phyloP scores from a whole-genome alignment of 768 basidiomycete species.

The Xerocomellus intermedius region DNA sequence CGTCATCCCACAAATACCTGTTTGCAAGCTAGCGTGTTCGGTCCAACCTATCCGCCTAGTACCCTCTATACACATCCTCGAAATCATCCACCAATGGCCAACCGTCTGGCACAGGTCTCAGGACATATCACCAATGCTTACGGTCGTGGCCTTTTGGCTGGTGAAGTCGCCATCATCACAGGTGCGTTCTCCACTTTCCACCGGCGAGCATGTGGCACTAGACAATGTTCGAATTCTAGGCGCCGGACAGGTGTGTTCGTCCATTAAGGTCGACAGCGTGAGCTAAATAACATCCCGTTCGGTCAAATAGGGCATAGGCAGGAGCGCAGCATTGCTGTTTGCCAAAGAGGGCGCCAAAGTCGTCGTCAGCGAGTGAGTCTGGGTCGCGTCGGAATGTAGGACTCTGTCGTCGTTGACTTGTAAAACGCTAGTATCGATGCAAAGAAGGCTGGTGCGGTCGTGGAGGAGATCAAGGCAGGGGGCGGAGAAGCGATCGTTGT shows the following conservation, averaged over 20 bases:
- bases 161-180: constrained; percentile 84
- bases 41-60: neutral
- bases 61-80: neutral
- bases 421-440: constrained; percentile 59
- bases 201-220: neutral
- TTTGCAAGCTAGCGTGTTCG: too few species aligned
- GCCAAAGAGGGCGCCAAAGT: constrained; percentile 86
- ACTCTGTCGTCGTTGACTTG: constrained; percentile 1
- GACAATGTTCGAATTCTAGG: constrained; percentile 39
- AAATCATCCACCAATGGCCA: constrained; percentile 39
- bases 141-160: constrained; percentile 59
- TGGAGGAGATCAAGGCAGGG: constrained; percentile 65
- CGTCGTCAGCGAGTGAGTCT: constrained; percentile 72
- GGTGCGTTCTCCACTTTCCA: constrained; percentile 42
- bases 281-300: neutral
- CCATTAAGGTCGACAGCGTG: too few species aligned
- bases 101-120: constrained; percentile 66
- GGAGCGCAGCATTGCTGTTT: constrained; percentile 70
- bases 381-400: neutral
- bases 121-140: constrained; percentile 59
- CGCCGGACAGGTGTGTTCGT: constrained; percentile 62
- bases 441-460: constrained; percentile 62
- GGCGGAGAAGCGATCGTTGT: constrained; percentile 77
- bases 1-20: neutral
- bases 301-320: constrained; percentile 66